Base-by-base conservation (phyloP, 768 basidiomycete species). In the Kwoniella newhampshirensis region DNA sequence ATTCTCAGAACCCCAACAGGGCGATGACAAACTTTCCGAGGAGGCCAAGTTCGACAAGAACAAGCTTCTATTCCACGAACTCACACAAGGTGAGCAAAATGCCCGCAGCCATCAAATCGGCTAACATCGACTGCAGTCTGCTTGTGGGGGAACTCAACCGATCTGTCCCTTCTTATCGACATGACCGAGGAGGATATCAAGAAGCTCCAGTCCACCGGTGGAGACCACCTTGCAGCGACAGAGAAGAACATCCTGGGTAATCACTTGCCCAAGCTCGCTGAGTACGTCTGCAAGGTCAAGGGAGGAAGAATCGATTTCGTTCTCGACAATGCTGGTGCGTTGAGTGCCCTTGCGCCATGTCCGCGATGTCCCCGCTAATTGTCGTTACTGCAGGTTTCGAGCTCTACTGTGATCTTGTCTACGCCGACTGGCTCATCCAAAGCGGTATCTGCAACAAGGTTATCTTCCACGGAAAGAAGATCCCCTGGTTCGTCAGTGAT, bases 101-200 rank as follows among this genome's bases (percentile, higher is more conserved):
- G 40, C 21, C 40, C 40, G 8, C 6, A 6, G 13, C 7, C 13
- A 13, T 6, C 32, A 32, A 6, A 13, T 42, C 18, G 40, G 40
- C 40, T 18, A n/a, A 23, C 30, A 9, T 12, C 20, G 18, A 41
- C 8, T 1, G 25, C 46, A 89, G 91, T 96, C 50, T 94, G 91
- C 73, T 81, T 94, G 12, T 96, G 92, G 92, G 93, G 93, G 15
- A 96, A 97, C 78, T 91, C 92, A 8, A 97, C 93, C 47, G 93
- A 96, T 77, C 81, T 96, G 47, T 94, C 91, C 2, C 82, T 97
- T 35, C 81, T 96, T 57, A 97, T 96, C 77, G 90, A 97, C 78
- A 94, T 96, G 92, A 88, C 88, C 6, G 93, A 97, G 77, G 92
- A 96, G 27, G 92, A 96, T 75, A 96, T 97, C 79, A 92, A 91